These are phyloP conservation scores for Fusarium abutilonis DNA, from an alignment of 2,329 filamentous ascomycete genomes.

Conservation along the genomic window DNA sequence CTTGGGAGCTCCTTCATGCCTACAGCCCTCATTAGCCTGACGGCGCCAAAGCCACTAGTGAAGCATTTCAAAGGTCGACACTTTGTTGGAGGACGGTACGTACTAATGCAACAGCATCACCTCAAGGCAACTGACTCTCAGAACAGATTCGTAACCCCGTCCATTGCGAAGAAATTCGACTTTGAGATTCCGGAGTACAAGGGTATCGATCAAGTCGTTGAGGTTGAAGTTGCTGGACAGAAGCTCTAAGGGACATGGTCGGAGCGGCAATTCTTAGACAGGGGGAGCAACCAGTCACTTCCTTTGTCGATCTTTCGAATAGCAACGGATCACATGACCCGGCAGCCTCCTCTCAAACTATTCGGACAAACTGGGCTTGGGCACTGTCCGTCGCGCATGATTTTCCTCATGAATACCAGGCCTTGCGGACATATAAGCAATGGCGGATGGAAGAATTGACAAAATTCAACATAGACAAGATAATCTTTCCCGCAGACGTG, in stretches of 20 bases:
- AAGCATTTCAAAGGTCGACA: conserved; percentile 86
- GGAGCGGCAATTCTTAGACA: conserved; percentile 10
- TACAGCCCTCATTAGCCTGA: conserved; percentile 82
- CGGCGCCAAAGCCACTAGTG: conserved; percentile 90
- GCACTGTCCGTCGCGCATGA: conserved; percentile 64
- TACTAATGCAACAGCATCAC: conserved; percentile 32
- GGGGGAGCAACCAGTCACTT: conserved; percentile 7
- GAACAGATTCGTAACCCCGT: conserved; percentile 77
- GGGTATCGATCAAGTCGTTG: conserved; percentile 89
- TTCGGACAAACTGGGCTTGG: conserved; percentile 70
- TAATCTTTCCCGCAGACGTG: conserved; percentile 69
- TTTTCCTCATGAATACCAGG: conserved; percentile 51
- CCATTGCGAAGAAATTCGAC: conserved; percentile 84
- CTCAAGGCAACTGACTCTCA: conserved; percentile 26
- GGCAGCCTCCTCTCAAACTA: conserved; percentile 65
- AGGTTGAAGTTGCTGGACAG: conserved; percentile 66
- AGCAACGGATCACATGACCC: conserved; percentile 58
- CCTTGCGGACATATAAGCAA: conserved; percentile 59
- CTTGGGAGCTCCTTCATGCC: conserved; percentile 85
- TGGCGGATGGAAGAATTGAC: conserved; percentile 61
- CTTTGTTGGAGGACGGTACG: conserved; percentile 86
- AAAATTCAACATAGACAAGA: conserved; percentile 68
- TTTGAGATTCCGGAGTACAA: conserved; percentile 85
- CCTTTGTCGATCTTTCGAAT: conserved; percentile 18
- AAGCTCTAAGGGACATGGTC: conserved; percentile 58